phyloP scores from a whole-genome alignment of 2,329 filamentous ascomycete species.

The Microsporum audouinii region DNA sequence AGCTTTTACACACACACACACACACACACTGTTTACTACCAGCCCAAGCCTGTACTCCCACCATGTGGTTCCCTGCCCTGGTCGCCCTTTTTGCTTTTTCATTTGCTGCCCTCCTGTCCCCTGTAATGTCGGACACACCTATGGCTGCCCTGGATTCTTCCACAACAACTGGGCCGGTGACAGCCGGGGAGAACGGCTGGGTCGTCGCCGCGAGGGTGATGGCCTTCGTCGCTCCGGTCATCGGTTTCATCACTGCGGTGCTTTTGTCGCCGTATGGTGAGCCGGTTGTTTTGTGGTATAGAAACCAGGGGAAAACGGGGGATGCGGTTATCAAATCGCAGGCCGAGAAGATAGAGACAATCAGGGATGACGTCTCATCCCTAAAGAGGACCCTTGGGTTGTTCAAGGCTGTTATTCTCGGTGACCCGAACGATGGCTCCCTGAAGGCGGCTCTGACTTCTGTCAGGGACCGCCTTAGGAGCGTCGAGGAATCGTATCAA shows the following conservation, averaged over 20 bases:
- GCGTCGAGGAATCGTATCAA: not conserved
- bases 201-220: not conserved
- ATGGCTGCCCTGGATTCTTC: not conserved
- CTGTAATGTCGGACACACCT: not conserved
- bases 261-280: not conserved
- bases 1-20: too few relatives aligned
- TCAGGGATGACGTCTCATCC: not conserved
- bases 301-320: not conserved
- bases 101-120: not conserved
- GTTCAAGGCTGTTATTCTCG: not conserved
- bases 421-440: not conserved
- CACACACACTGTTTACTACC: not conserved
- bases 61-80: not conserved
- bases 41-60: not conserved
- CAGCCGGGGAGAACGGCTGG: not conserved
- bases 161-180: not conserved
- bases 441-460: not conserved
- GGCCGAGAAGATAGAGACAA: not conserved
- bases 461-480: not conserved
- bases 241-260: not conserved
- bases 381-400: not conserved
- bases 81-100: not conserved
- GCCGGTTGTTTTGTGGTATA: not conserved
- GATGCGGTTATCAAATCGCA: not conserved
- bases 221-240: not conserved